These are phyloP conservation scores for Aspergillus calidoustus DNA, from an alignment of 2,329 filamentous ascomycete species.

Conservation along the genomic window DNA sequence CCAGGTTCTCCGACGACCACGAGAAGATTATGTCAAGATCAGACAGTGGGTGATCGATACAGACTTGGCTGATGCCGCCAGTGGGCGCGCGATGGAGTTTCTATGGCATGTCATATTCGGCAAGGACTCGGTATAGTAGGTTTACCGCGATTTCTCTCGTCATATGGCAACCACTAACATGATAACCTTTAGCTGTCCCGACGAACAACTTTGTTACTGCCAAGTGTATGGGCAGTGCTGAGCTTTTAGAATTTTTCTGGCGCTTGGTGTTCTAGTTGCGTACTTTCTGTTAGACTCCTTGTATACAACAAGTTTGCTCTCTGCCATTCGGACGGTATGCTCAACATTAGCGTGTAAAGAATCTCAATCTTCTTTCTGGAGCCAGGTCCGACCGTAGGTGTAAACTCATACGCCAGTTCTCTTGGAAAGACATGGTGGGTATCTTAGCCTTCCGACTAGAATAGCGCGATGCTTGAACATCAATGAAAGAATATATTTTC, in stretches of 20 bases:
- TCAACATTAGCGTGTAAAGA: neutral
- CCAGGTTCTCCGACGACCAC: slow-evolving; percentile 54
- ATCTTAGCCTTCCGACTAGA: neutral
- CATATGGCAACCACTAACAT: slow-evolving; percentile 7
- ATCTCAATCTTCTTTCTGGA: neutral
- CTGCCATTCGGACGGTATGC: neutral
- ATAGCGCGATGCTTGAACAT: neutral
- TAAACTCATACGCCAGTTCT: too few species aligned
- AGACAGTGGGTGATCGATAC: slow-evolving; percentile 66
- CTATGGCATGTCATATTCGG: slow-evolving; percentile 65
- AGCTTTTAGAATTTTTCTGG: slow-evolving; percentile 5
- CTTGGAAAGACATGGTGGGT: too few species aligned
- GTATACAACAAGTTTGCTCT: neutral
- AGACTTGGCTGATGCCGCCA: slow-evolving; percentile 57
- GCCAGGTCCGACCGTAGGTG: neutral
- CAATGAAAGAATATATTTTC: neutral
- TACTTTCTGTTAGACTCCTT: neutral
- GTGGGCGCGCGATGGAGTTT: slow-evolving; percentile 67
- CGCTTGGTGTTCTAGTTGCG: neutral
- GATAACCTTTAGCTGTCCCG: slow-evolving; percentile 33
- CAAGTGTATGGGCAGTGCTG: slow-evolving; percentile 43
- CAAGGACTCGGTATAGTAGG: slow-evolving; percentile 46
- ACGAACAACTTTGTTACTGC: slow-evolving; percentile 41
- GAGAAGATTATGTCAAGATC: slow-evolving; percentile 60
- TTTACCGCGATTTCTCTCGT: slow-evolving; percentile 7